Evolutionary conservation across 2,329 filamentous ascomycete genomes (phyloP).

Genomic region (Fusarium drepaniforme): DNA sequence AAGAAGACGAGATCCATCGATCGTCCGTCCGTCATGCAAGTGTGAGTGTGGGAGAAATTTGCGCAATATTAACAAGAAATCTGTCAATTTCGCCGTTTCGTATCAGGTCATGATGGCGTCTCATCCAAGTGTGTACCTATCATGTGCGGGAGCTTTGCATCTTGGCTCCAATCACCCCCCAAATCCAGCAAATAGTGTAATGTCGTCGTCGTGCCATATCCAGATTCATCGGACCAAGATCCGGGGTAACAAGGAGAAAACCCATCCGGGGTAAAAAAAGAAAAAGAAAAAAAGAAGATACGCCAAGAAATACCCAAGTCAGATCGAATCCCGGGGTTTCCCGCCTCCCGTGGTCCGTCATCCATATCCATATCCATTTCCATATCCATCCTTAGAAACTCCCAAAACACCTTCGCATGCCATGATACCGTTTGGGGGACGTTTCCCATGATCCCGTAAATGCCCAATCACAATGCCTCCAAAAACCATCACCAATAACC

Average conservation of each 20-base stretch:
- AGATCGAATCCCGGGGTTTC: conserved; percentile 23
- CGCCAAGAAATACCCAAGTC: conserved; percentile 30
- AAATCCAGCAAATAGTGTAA: conserved; percentile 23
- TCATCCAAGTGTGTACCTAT: conserved; percentile 35
- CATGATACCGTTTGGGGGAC: conserved; percentile 20
- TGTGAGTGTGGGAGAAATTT: conserved; percentile 9
- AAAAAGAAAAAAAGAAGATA: conserved; percentile 13
- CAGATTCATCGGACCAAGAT: conserved; percentile 23
- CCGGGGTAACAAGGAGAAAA: conserved; percentile 8
- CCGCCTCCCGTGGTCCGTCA: conserved; percentile 6
- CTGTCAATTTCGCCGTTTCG: conserved; percentile 36
- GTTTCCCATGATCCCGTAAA: conserved; percentile 18
- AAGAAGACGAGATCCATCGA: conserved; percentile 7
- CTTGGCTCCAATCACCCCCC: conserved; percentile 9
- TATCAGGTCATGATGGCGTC: conserved; percentile 40
- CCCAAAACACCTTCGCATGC: conserved; percentile 38
- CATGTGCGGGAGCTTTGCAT: conserved; percentile 13
- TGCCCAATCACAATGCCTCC: conserved; percentile 20
- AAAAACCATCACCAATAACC: conserved; percentile 2
- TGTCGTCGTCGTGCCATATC: conserved; percentile 29
- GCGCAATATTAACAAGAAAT: conserved; percentile 23
- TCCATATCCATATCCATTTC: not conserved
- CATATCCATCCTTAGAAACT: conserved; percentile 15
- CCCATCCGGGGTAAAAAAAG: conserved; percentile 13
- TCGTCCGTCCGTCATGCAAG: conserved; percentile 11